Conservation (phyloP, 2,329 filamentous ascomycete species). For the Thielaviopsis populi region DNA sequence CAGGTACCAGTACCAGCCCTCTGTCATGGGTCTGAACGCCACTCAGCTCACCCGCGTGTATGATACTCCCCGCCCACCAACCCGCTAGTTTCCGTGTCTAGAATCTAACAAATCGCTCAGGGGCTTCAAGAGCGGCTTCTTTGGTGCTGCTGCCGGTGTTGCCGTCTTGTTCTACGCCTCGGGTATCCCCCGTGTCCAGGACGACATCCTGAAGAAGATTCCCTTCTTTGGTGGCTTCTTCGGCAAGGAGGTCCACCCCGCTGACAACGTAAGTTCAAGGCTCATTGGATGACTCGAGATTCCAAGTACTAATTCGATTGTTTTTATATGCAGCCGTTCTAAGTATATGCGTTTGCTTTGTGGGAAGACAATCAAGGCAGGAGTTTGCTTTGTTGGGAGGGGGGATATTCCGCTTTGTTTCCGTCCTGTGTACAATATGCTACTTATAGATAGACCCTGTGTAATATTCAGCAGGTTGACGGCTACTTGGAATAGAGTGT, state of each 20-base stretch:
- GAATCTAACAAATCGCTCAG: constrained; percentile 24
- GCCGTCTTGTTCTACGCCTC: constrained; percentile 45
- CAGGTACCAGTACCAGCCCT: constrained; percentile 46
- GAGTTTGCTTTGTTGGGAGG: constrained; percentile 1
- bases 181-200: constrained; percentile 45
- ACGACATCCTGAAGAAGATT: constrained; percentile 43
- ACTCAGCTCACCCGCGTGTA: constrained; percentile 37
- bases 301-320: neutral
- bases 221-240: neutral
- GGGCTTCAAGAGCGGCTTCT: constrained; percentile 36
- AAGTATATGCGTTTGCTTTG: constrained; percentile 18
- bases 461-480: neutral
- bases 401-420: neutral
- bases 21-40: constrained; percentile 38
- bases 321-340: constrained; percentile 10
- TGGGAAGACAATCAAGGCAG: neutral
- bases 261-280: constrained; percentile 16
- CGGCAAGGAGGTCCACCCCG: constrained; percentile 16
- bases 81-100: neutral
- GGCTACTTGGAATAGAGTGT: neutral
- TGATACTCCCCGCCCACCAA: constrained; percentile 23
- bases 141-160: constrained; percentile 43
- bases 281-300: neutral
- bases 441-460: constrained; percentile 7
- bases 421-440: constrained; percentile 14